Conservation (phyloP, 306 rosid genomes). For the Ormosia emarginata region DNA sequence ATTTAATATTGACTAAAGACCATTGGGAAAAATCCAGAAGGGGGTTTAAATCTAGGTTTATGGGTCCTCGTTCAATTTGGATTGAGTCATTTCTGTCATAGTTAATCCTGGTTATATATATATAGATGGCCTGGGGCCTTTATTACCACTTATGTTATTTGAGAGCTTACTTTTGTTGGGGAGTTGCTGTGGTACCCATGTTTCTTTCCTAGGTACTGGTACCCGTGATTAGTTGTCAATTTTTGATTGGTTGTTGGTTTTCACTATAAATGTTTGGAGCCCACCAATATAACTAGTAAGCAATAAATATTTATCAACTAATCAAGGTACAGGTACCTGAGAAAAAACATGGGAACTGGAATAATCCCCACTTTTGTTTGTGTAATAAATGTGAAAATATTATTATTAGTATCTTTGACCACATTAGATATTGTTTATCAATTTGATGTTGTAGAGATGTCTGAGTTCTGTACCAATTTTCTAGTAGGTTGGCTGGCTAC, state of each 20-base stretch:
- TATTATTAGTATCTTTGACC: not conserved
- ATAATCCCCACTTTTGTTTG: not conserved
- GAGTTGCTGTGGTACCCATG: not conserved
- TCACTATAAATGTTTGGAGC: not conserved
- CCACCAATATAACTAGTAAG: not conserved
- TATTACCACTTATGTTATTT: not conserved
- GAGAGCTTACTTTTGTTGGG: not conserved
- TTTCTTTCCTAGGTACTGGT: not conserved
- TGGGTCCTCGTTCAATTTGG: not conserved
- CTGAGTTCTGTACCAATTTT: not conserved
- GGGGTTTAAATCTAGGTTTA: not conserved
- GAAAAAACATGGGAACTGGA: too few relatives aligned
- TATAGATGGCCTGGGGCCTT: not conserved
- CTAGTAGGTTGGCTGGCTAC: too few relatives aligned
- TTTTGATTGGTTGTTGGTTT: not conserved
- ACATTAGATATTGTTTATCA: not conserved
- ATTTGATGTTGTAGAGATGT: not conserved
- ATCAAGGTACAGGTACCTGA: too few relatives aligned
- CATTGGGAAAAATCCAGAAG: not conserved
- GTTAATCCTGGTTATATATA: not conserved
- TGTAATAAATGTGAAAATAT: not conserved
- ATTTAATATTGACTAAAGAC: not conserved
- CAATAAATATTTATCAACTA: too few relatives aligned
- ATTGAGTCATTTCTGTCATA: not conserved
- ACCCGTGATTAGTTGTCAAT: not conserved